Evolutionary conservation across 1,139 yeast genomes (phyloP).

Genomic region (Diutina scorzettiae): DNA sequence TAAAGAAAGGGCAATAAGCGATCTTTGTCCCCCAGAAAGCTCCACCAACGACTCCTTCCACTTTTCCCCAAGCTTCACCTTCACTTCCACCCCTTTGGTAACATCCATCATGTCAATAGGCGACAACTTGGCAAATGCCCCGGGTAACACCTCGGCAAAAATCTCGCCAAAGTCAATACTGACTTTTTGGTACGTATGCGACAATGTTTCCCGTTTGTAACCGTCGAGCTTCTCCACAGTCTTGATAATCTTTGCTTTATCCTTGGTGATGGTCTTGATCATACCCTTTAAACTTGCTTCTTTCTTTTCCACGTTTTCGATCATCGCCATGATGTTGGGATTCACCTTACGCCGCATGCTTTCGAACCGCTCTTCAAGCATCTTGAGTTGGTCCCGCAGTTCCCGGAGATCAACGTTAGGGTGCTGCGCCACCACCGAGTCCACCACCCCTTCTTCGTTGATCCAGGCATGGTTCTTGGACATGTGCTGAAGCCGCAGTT

Average conservation of each 20-base stretch:
- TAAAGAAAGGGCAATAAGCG: conserved; percentile 81
- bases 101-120: conserved; percentile 73
- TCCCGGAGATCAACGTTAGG: conserved; percentile 54
- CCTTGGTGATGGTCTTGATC: conserved; percentile 84
- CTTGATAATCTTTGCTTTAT: conserved; percentile 79
- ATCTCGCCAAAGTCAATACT: conserved; percentile 85
- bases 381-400: conserved; percentile 43
- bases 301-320: conserved; percentile 86
- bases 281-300: conserved; percentile 66
- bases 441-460: conserved; percentile 45
- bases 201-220: conserved; percentile 73
- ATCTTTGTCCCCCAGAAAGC: conserved; percentile 94
- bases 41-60: conserved; percentile 97
- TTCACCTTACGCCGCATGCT: conserved; percentile 81
- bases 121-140: conserved; percentile 81
- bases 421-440: conserved; percentile 42
- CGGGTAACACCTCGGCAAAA: conserved; percentile 80
- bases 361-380: conserved; percentile 49
- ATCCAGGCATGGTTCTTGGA: conserved; percentile 63
- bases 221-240: conserved; percentile 81
- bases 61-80: conserved; percentile 79
- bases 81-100: conserved; percentile 84
- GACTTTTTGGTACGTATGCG: conserved; percentile 79
- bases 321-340: conserved; percentile 84
- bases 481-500: conserved; percentile 35